Evolutionary conservation across 192 early-diverging fungal genomes (phyloP).

Genomic region (Kappamyces sp.): DNA sequence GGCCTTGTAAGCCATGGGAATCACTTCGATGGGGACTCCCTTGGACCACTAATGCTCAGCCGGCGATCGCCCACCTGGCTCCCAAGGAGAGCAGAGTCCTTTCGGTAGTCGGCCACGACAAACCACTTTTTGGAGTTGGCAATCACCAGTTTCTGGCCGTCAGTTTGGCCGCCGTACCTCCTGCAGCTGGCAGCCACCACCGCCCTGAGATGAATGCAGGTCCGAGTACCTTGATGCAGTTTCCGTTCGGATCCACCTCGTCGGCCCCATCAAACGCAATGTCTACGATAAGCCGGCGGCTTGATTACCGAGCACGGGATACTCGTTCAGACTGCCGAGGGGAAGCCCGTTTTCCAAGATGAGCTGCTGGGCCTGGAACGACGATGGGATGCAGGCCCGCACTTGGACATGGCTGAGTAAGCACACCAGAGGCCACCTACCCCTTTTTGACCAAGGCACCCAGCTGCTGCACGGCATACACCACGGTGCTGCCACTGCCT

Average conservation of each 20-base stretch:
- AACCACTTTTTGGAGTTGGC: slow-evolving; percentile 74
- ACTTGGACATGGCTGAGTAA: slow-evolving; percentile 20
- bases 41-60: slow-evolving; percentile 61
- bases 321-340: slow-evolving; percentile 65
- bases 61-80: slow-evolving; percentile 41
- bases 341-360: slow-evolving; percentile 77
- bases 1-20: slow-evolving; percentile 73
- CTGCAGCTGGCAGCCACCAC: slow-evolving; percentile 88
- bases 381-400: slow-evolving; percentile 79
- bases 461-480: slow-evolving; percentile 80
- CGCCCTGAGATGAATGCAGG: slow-evolving; percentile 40
- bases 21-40: slow-evolving; percentile 87
- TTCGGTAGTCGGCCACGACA: slow-evolving; percentile 86
- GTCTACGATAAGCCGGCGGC: slow-evolving; percentile 19
- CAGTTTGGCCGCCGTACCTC: slow-evolving; percentile 30
- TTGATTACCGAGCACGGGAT: slow-evolving; percentile 52
- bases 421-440: slow-evolving; percentile 30
- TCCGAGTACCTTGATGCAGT: slow-evolving; percentile 74
- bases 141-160: slow-evolving; percentile 70
- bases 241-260: slow-evolving; percentile 72
- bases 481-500: slow-evolving; percentile 62
- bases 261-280: slow-evolving; percentile 91
- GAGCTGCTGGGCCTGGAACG: slow-evolving; percentile 84
- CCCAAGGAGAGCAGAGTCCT: slow-evolving; percentile 72
- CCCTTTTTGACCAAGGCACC: slow-evolving; percentile 57